Base-by-base conservation (phyloP, 306 rosid genomes). In the Oemleria cerasiformis region DNA sequence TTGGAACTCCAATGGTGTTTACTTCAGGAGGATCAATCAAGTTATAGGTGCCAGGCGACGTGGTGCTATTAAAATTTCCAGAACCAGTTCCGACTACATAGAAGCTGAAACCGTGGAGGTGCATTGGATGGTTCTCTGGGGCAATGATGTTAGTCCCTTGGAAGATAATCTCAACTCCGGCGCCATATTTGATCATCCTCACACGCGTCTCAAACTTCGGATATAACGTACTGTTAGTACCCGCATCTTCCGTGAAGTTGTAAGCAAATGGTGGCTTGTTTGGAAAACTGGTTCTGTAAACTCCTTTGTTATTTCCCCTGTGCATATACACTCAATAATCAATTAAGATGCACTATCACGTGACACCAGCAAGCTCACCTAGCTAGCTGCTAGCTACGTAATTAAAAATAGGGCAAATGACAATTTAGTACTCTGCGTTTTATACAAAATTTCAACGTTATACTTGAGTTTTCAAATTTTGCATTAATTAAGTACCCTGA, bases 61-160 rank as follows among this genome's bases (percentile, higher is more conserved):
- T 63, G 9, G 19, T 49, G 3, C 7, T 14, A 51, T 79, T 38
- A 19, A 51, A 79, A 39, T 79, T 83, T 0, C 86, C 86, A 20
- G 16, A 47, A 13, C 82, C 84, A 2, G 57, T 67, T 45, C 86
- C 86, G 23, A 83, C 84, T 58, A 75, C 36, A 19, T 51, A 83
- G 76, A 83, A 83, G 49, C 77, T 83, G 42, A 15, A 83, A 8
- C 90, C 90, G 63, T 86, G 90, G 23, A 83, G 75, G 66, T 86
- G 90, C 63, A 82, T 57, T 0, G 87, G 86, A 49, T 86, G 90
- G 72, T 81, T 83, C 84, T 80, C 84, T 6, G 86, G 70, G 10
- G 49, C 63, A 11, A 51, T 3, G 38, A 83, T 1, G 49, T 73
- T 71, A 0, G 87, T 86, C 25, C 85, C 90, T 63, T 86, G 90